A percentile compares a stretch with the other conserved stretches of the same genome.
These are phyloP conservation scores for Entonaema liquescens DNA, from an alignment of 495 filamentous ascomycete species.

Conservation along the genomic window DNA sequence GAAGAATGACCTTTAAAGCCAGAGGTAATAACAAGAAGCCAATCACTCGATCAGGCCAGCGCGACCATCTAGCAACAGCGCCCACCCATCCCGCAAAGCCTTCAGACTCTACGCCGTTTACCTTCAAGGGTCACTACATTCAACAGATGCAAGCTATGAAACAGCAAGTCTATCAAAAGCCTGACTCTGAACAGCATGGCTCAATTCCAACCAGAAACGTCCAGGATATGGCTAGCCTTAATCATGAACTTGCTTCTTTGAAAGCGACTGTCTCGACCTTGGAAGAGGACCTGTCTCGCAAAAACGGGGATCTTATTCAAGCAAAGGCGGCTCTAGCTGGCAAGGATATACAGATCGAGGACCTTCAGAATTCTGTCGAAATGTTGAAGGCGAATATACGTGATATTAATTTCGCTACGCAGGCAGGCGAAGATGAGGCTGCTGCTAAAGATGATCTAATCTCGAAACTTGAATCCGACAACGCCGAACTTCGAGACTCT, in stretches of 20 bases:
- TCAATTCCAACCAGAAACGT: background rate
- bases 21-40: background rate
- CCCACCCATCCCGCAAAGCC: background rate
- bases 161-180: background rate
- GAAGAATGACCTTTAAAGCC: background rate
- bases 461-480: constrained; percentile 2
- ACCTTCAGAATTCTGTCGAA: background rate
- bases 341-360: constrained; percentile 14
- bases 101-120: background rate
- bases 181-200: background rate
- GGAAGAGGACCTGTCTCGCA: constrained; percentile 10
- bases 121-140: constrained; percentile 5
- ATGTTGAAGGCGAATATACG: background rate
- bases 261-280: constrained; percentile 3
- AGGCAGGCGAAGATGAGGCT: background rate
- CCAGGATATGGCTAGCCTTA: background rate
- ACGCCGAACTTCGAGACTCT: constrained; percentile 7
- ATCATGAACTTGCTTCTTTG: constrained; percentile 2
- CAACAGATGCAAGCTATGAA: background rate
- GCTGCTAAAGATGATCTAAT: constrained; percentile 2
- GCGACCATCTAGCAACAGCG: background rate
- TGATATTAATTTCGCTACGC: background rate
- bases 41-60: background rate
- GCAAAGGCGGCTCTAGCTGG: background rate
- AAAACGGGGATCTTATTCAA: constrained; percentile 5